Base-by-base conservation (phyloP, 208 protist genomes). In the Trypanosoma theileri region DNA sequence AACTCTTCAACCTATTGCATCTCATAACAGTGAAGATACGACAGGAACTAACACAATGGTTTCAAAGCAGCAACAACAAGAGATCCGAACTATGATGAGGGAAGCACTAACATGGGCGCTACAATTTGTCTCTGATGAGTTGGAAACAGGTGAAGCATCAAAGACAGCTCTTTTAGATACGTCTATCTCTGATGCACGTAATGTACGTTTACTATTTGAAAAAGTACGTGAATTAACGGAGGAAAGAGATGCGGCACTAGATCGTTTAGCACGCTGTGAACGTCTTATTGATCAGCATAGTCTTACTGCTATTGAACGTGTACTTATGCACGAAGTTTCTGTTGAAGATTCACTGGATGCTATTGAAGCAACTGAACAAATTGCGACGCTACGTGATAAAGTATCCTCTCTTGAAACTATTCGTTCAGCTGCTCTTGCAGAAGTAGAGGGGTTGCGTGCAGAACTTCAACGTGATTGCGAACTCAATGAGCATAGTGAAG, bases 211-310 rank as follows among this genome's bases (percentile, higher is more conserved):
- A 55, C 46, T 95, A 46, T 51, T 86, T 0, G 68, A 77, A 42
- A 61, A 81, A 53, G 44, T 91, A 40, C 67, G 64, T 13, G 52
- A 51, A 22, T 31, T 92, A 9, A 86, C 79, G 11, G 31, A 24
- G 1, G 75, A 94, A 51, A 84, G 81, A 4, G 82, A 92, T 41
- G 24, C 19, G 0, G 68, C 85, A 54, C 65, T 74, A 3, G 59
- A 54, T 0, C 60, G 80, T 42, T 69, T 96, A 35, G 64, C 64
- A 22, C 57, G 76, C 4, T 81, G 79, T 64, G 73, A 81, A 19
- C 75, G 73, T 11, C 50, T 93, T n/a, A 89, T 96, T 31, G 80
- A 94, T 40, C 80, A 81, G 66, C 81, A 94, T 71, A 80, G 88
- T 54, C 73, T 96, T 11, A 78, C 79, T 11, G 76, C 89, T 19